Base-by-base conservation (phyloP, 1,284 basidiomycete species). In the Mycosarcoma mackinlayi region DNA sequence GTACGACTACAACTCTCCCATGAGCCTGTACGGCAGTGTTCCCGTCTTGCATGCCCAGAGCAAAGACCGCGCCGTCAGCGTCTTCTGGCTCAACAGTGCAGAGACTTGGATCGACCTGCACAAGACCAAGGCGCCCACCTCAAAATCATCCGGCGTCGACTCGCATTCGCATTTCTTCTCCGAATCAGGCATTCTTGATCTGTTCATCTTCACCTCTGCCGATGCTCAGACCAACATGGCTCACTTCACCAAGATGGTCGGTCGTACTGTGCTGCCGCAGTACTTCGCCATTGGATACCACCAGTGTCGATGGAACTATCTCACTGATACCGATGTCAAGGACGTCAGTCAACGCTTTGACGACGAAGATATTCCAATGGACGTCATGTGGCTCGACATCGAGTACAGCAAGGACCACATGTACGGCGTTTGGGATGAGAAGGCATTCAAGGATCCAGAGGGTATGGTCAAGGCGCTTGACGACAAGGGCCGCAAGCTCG, bases 321-420 rank as follows among this genome's bases (percentile, higher is more conserved):
- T 96, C 71, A 92, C 89, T 81, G 90, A 92, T 45, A 89, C 91
- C 11, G 96, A 98, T 81, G 87, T 98, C 6, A 87, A 93, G 18
- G 86, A 87, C n/a, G 93, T 98, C 7, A 91, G 94, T 84, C 87
- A 86, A 77, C 86, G 89, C 51, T 97, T 98, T 79, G 94, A 98
- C 70, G 91, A 93, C 72, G 91, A 90, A 33, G 92, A 96, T 77
- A 93, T 98, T 53, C 95, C 96, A 0, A 89, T 98, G 33, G 96
- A 98, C 79, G 94, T 96, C 7, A 91, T 98, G 79, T 98, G 96
- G 96, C 88, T 98, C 40, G 96, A 98, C 84, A 98, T 99, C 77
- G 96, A 98, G 83, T 84, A 83, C 55, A 87, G 93, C 0, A 89
- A 92, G 54, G 92, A 94, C 47, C 93, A 97, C 85, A 92, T 94